Conservation (phyloP, 495 filamentous ascomycete genomes). For the Pseudoneurospora amorphoporcata region DNA sequence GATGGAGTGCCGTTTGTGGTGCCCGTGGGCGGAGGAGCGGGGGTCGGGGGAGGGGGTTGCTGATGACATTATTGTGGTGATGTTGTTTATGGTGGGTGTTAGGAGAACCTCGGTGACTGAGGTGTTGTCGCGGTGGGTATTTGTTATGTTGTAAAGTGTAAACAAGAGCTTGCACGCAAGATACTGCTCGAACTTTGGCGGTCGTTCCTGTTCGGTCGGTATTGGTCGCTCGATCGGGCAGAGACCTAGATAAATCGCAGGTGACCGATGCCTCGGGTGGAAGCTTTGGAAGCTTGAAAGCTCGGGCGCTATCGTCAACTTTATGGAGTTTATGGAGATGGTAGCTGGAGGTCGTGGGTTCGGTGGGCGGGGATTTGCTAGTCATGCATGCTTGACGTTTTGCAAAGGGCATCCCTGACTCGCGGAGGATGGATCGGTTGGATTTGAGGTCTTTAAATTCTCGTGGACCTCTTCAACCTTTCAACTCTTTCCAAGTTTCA, state of each 20-base stretch:
- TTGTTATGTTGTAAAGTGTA: background rate
- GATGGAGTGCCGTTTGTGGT: slow-evolving; percentile 42
- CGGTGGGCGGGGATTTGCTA: background rate
- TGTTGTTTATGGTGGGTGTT: background rate
- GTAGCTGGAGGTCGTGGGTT: background rate
- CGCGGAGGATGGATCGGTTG: background rate
- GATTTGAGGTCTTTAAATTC: background rate
- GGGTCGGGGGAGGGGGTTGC: background rate
- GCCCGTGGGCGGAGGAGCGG: slow-evolving; percentile 8
- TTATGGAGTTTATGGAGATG: background rate
- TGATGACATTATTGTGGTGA: slow-evolving; percentile 7
- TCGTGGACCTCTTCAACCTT: background rate
- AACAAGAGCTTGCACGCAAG: background rate
- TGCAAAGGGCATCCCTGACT: background rate
- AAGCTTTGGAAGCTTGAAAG: background rate
- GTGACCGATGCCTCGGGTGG: background rate
- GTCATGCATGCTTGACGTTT: background rate
- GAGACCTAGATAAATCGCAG: background rate
- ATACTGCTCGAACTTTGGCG: background rate
- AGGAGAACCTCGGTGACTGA: background rate
- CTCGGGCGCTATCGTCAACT: background rate
- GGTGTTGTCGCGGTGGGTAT: background rate
- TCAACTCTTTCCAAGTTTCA: background rate
- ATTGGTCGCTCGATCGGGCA: background rate
- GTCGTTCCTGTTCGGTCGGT: background rate